Evolutionary conservation across 2,329 filamentous ascomycete species (phyloP).

Genomic region (Penicillium oxalicum): DNA sequence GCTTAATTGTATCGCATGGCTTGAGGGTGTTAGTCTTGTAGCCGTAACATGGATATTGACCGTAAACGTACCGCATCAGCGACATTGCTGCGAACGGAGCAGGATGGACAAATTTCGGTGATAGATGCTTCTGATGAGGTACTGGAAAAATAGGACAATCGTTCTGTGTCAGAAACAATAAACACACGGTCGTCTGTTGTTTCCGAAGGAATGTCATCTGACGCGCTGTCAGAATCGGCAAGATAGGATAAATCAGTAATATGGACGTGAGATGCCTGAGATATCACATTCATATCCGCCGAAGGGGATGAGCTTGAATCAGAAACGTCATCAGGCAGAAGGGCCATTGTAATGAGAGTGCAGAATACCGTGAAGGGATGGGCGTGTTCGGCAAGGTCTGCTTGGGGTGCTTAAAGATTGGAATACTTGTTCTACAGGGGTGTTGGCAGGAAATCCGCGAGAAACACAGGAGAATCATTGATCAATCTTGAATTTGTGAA

Average conservation of each 20-base stretch:
- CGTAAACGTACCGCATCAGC: neutral
- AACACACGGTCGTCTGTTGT: neutral
- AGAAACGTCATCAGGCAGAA: neutral
- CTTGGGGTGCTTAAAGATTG: too few relatives aligned
- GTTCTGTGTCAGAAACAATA: neutral
- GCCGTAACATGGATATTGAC: neutral
- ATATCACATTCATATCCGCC: neutral
- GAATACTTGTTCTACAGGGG: too few relatives aligned
- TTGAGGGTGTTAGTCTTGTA: neutral
- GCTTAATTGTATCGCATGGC: neutral
- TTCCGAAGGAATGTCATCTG: neutral
- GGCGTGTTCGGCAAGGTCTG: too few relatives aligned
- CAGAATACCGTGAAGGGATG: neutral
- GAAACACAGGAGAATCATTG: too few relatives aligned
- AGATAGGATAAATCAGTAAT: neutral
- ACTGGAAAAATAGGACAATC: neutral
- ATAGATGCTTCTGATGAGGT: neutral
- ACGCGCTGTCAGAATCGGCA: neutral
- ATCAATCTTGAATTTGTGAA: too few relatives aligned
- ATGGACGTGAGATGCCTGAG: neutral
- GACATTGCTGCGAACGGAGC: neutral
- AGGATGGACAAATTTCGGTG: neutral
- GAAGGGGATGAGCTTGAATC: neutral
- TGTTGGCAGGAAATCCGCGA: too few relatives aligned
- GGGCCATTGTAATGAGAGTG: neutral